Evolutionary conservation across 2,329 filamentous ascomycete genomes (phyloP).

Genomic region (Talaromyces funiculosus): DNA sequence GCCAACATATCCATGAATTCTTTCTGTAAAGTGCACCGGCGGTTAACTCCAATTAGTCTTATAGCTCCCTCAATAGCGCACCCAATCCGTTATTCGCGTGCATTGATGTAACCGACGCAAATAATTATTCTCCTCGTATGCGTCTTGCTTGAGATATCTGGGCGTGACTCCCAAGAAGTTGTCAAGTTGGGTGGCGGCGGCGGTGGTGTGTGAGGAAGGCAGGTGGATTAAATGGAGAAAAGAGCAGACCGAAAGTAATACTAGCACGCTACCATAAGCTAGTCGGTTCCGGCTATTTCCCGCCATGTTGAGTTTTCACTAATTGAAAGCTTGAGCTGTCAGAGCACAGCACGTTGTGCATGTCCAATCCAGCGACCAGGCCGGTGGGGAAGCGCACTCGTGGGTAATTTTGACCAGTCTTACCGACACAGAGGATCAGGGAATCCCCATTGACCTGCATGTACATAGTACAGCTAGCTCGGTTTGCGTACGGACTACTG

Average conservation of each 20-base stretch:
- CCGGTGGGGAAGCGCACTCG: constrained; percentile 1
- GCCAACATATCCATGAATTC: not conserved
- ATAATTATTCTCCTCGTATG: not conserved
- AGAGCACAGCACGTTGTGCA: not conserved
- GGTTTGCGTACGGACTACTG: not conserved
- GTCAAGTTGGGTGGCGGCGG: not conserved
- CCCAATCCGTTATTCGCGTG: not conserved
- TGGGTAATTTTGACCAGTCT: not conserved
- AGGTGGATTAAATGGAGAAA: not conserved
- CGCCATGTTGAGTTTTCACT: too few relatives aligned
- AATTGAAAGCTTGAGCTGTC: too few relatives aligned
- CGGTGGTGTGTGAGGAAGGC: not conserved
- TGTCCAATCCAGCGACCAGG: not conserved
- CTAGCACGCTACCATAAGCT: not conserved
- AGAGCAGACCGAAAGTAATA: constrained; percentile 8
- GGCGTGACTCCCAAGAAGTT: not conserved
- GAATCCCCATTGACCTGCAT: not conserved
- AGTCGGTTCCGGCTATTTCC: too few relatives aligned
- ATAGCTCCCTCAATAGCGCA: not conserved
- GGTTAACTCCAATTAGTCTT: not conserved
- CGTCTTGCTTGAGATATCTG: not conserved
- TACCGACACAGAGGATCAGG: not conserved
- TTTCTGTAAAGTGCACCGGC: not conserved
- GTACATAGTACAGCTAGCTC: too few relatives aligned
- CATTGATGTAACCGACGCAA: not conserved